Conservation (phyloP, 2,329 filamentous ascomycete genomes). For the Keithomyces neogunnii region DNA sequence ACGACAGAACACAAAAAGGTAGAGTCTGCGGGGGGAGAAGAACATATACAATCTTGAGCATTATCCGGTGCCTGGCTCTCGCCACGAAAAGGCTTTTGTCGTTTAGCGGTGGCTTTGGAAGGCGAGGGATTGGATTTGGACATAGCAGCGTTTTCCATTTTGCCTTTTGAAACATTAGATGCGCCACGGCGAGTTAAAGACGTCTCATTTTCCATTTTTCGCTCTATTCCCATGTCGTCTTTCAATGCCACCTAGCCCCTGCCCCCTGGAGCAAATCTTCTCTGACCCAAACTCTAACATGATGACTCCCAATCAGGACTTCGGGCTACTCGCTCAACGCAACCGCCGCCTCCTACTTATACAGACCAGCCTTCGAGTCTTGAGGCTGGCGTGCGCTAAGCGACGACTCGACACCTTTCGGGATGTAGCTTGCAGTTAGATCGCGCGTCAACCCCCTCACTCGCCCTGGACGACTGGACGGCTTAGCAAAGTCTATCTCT, state of each 20-base stretch:
- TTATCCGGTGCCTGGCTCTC: slow-evolving; percentile 22
- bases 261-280: not conserved
- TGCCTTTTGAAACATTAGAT: slow-evolving; percentile 1
- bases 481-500: too few species aligned
- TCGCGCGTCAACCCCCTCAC: too few species aligned
- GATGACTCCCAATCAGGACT: not conserved
- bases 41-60: slow-evolving; percentile 26
- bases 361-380: too few species aligned
- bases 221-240: not conserved
- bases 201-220: not conserved
- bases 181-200: slow-evolving; percentile 3
- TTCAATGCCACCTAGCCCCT: not conserved
- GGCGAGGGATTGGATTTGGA: slow-evolving; percentile 20
- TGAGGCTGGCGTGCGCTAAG: too few species aligned
- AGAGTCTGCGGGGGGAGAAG: slow-evolving; percentile 6
- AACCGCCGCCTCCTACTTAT: too few species aligned
- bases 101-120: slow-evolving; percentile 18
- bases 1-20: slow-evolving; percentile 4
- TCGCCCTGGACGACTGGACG: too few species aligned
- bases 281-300: not conserved
- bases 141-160: slow-evolving; percentile 13
- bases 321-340: too few species aligned
- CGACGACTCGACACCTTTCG: too few species aligned
- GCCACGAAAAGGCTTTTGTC: slow-evolving; percentile 17
- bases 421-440: too few species aligned